Percentiles rank a stretch among this genome's conserved stretches.
Evolutionary conservation across 2,329 filamentous ascomycete species (phyloP).

Genomic region (Mollisia scopiformis): DNA sequence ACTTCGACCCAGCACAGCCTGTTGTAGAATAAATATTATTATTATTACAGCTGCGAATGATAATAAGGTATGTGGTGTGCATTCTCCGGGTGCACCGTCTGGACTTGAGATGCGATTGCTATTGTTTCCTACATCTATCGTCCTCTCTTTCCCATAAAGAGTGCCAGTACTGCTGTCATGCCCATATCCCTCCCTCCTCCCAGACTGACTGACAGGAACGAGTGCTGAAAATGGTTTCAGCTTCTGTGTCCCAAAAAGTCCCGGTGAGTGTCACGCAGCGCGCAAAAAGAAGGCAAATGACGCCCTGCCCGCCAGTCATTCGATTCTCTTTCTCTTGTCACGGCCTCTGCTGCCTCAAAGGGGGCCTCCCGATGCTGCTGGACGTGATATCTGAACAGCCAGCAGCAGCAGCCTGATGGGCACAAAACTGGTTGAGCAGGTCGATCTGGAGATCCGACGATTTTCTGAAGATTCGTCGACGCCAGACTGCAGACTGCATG

Average conservation of each 20-base stretch:
- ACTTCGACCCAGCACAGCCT: too few species aligned
- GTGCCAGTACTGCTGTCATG: too few species aligned
- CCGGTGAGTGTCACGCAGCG: constrained; percentile 7
- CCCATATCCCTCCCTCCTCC: neutral
- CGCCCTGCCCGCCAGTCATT: neutral
- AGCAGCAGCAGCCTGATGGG: too few species aligned
- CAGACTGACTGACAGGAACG: neutral
- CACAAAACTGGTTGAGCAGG: neutral
- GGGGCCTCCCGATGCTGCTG: neutral
- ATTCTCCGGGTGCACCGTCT: too few species aligned
- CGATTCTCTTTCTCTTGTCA: neutral
- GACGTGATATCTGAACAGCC: neutral
- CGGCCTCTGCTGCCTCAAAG: neutral
- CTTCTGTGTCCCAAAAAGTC: constrained; percentile 4
- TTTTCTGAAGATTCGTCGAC: neutral
- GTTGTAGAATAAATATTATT: too few species aligned
- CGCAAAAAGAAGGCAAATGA: constrained; percentile 6
- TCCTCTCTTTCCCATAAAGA: neutral
- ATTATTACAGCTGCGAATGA: neutral
- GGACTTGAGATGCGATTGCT: too few species aligned
- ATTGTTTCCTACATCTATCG: too few species aligned
- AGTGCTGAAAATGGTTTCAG: constrained; percentile 11
- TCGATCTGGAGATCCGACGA: constrained; percentile 1
- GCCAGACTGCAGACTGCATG: neutral
- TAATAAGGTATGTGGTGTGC: too few species aligned